Evolutionary conservation across 169 alveolate genomes (phyloP), one percentile per base, ranked within the genome.

Genomic region (Plasmodium berghei): DNA sequence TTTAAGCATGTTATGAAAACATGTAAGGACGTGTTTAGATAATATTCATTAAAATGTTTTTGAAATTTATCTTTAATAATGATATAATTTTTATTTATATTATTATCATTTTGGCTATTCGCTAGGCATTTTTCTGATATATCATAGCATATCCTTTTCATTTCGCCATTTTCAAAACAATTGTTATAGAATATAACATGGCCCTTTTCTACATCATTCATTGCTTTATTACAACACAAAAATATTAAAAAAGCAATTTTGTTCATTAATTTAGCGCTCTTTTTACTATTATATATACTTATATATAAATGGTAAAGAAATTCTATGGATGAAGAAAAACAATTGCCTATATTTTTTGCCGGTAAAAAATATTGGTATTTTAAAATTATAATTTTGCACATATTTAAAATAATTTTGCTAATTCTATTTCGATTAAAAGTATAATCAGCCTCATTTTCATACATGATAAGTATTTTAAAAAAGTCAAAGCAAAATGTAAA

Each of bases 31-130:
- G 20, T 75, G 64, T 75, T 75, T 48, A 75, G 26, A 45, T 75
- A 75, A 48, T 75, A 75, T 63, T 75, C 89, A 55, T 75, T 49
- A 67, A 62, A 75, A 0, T 67, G 64, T 48, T 75, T 75, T 75
- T 75, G 61, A 63, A 75, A 75, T 26, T 34, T 63, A 16, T 63
- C 62, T 24, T 22, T 63, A 10, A 75, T 63, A 18, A 63, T 75
- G 52, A 75, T 63, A n/a, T 40, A 70, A 16, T 22, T n/a, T n/a
- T 52, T 59, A 9, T 18, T 9, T 34, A 24, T 14, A 59, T 45
- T 61, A 64, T 9, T 52, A 8, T 3, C 8, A 49, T 22, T 18
- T 61, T 28, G 20, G 26, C 12, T 42, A 48, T 12, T 12, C 20
- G 12, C 20, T 46, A 26, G 9, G 45, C 66, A 4, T 49, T 9